Evolutionary conservation across 371 early-diverging fungal genomes (phyloP), one percentile per base, ranked within the genome.

Genomic region (Rhizopus sp.): DNA sequence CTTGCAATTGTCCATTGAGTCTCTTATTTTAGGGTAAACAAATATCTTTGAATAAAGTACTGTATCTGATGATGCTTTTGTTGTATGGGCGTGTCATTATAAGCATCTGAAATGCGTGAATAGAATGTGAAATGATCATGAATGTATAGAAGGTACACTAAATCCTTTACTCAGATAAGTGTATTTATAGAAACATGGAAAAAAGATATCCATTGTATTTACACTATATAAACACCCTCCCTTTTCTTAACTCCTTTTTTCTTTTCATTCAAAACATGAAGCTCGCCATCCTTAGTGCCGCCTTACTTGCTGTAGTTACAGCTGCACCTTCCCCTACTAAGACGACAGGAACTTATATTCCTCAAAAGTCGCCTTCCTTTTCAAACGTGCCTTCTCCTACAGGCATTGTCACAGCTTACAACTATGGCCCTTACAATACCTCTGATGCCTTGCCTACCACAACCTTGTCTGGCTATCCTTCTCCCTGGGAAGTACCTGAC

Each of bases 401-500:
- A 4, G 57, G 40, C 31, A 56, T 62, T 17, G 57, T 56, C 15
- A 45, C 39, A 23, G 5, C 38, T 2, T 63, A 63, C 15, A 57
- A 63, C 17, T 35, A 45, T 42, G 58, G 54, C 5, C 58, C 63
- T 35, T 57, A 63, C 31, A 30, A 63, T 15, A 39, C 45, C 12
- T 30, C 50, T 33, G 9, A 15, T 15, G 5, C 48, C 10, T 44
- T 63, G 34, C 37, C 57, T 16, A 51, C 53, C 4, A 6, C 39
- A 2, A 40, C 40, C 1, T 42, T 62, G 33, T 16, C 34, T 30
- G 70, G 62, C 7, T 78, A 78, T 34, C 79, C 79, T 42, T 57
- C 59, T 34, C 59, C 68, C 9, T 78, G 75, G 76, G 41, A 23
- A 15, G 39, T 61, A 0, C 73, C 79, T 34, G 45, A 59, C 29